phyloP scores from a whole-genome alignment of 352 stramenopile species.

The Globisporangium nagaii region DNA sequence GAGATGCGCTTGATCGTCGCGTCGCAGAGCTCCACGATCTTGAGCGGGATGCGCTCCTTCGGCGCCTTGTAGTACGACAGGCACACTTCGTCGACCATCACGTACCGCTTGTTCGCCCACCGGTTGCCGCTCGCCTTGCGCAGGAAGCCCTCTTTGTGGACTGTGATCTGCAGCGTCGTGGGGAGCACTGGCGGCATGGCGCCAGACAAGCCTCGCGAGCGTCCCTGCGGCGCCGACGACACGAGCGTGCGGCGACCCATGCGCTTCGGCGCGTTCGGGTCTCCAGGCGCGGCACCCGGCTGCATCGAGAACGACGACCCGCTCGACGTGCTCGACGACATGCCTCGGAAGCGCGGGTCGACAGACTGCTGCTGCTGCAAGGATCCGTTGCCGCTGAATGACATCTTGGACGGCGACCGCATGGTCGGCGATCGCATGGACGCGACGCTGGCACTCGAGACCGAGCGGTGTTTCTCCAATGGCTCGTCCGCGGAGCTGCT shows the following conservation, averaged over 20 bases:
- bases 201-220: slow-evolving; percentile 38
- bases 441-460: slow-evolving; percentile 38
- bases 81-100: slow-evolving; percentile 82
- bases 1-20: slow-evolving; percentile 78
- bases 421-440: slow-evolving; percentile 55
- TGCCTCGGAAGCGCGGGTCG: slow-evolving; percentile 27
- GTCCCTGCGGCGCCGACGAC: slow-evolving; percentile 38
- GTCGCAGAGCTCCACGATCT: slow-evolving; percentile 81
- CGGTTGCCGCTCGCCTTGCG: slow-evolving; percentile 78
- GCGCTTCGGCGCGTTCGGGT: slow-evolving; percentile 23
- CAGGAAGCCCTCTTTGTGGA: slow-evolving; percentile 81
- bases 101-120: slow-evolving; percentile 83
- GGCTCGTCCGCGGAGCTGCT: slow-evolving; percentile 46
- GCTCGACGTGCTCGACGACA: slow-evolving; percentile 29
- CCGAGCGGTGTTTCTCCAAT: slow-evolving; percentile 54
- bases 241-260: slow-evolving; percentile 58
- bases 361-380: slow-evolving; percentile 1
- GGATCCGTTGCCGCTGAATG: slow-evolving; percentile 5
- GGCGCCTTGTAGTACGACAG: slow-evolving; percentile 84
- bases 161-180: slow-evolving; percentile 62
- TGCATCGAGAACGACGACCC: slow-evolving; percentile 50
- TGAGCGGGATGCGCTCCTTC: slow-evolving; percentile 80
- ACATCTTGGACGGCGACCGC: slow-evolving; percentile 26
- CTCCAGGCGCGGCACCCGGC: slow-evolving; percentile 41
- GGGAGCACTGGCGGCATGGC: slow-evolving; percentile 54